phyloP scores from a whole-genome alignment of 1,284 basidiomycete species.

The Pseudozyma pruni region DNA sequence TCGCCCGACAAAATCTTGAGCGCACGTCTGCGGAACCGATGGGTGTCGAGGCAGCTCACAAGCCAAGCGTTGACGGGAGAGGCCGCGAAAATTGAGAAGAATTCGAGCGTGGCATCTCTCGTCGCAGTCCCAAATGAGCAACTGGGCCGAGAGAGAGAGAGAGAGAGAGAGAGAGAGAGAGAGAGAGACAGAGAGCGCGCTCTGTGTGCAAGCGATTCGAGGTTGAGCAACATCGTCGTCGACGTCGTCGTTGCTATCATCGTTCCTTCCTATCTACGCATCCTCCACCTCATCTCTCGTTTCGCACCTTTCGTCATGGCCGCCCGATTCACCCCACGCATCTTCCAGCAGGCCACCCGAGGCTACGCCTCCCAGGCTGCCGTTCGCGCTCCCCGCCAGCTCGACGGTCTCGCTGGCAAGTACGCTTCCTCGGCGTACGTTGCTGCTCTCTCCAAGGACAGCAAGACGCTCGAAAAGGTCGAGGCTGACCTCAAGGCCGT shows the following conservation, averaged over 20 bases:
- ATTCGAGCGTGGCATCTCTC: background rate
- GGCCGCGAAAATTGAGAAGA: constrained; percentile 38
- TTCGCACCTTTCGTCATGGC: constrained; percentile 30
- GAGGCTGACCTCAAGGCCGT: constrained; percentile 76
- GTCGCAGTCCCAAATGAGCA: constrained; percentile 8
- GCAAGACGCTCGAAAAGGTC: constrained; percentile 66
- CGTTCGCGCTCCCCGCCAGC: constrained; percentile 58
- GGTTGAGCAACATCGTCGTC: constrained; percentile 11
- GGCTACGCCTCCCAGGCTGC: constrained; percentile 66
- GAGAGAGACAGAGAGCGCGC: too few relatives aligned
- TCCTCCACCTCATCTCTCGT: constrained; percentile 3
- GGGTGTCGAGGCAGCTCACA: constrained; percentile 10
- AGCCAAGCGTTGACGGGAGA: constrained; percentile 5
- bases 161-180: too few relatives aligned
- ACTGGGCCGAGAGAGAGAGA: constrained; percentile 24
- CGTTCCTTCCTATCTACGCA: constrained; percentile 17
- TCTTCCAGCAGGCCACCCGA: constrained; percentile 60
- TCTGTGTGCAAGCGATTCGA: constrained; percentile 8
- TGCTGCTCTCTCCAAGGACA: constrained; percentile 82
- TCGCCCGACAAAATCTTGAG: constrained; percentile 9
- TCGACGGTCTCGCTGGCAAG: constrained; percentile 73
- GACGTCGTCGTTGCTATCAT: constrained; percentile 1
- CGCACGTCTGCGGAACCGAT: constrained; percentile 35
- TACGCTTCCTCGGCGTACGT: constrained; percentile 94
- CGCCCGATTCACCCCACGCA: constrained; percentile 54